Evolutionary conservation across 75 land plant genomes (phyloP).

Genomic region (Pinus taeda): DNA sequence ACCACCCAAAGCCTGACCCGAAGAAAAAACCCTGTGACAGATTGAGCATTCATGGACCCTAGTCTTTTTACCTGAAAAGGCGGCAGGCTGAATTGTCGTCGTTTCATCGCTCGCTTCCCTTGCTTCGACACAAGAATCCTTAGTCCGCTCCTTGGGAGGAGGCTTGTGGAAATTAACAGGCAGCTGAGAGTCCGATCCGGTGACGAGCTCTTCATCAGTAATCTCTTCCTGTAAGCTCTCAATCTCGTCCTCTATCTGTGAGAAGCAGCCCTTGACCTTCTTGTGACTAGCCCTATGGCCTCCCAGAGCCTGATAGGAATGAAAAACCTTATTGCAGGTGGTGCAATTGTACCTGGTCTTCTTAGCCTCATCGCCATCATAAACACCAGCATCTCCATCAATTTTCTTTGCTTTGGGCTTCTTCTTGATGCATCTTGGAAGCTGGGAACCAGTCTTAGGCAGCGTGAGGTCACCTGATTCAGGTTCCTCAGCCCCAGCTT

Average conservation of each 20-base stretch:
- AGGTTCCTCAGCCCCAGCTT: not conserved
- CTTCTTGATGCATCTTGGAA: constrained; percentile 1
- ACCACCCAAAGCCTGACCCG: constrained; percentile 53
- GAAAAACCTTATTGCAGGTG: constrained; percentile 51
- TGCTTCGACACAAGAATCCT: not conserved
- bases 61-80: not conserved
- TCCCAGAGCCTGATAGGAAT: constrained; percentile 63
- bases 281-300: constrained; percentile 65
- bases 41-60: constrained; percentile 40
- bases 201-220: constrained; percentile 7
- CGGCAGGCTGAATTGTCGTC: constrained; percentile 1
- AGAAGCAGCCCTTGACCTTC: constrained; percentile 22
- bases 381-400: not conserved
- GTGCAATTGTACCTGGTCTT: constrained; percentile 48
- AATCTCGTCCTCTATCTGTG: constrained; percentile 4
- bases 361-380: constrained; percentile 4
- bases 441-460: not conserved
- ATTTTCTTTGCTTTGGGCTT: constrained; percentile 6
- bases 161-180: constrained; percentile 1
- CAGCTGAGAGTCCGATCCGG: constrained; percentile 10
- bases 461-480: not conserved
- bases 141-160: not conserved
- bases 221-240: constrained; percentile 5
- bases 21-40: constrained; percentile 39
- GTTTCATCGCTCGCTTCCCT: constrained; percentile 2